These are phyloP conservation scores for Aspergillus caelatus DNA, from an alignment of 2,329 filamentous ascomycete genomes.

Conservation along the genomic window DNA sequence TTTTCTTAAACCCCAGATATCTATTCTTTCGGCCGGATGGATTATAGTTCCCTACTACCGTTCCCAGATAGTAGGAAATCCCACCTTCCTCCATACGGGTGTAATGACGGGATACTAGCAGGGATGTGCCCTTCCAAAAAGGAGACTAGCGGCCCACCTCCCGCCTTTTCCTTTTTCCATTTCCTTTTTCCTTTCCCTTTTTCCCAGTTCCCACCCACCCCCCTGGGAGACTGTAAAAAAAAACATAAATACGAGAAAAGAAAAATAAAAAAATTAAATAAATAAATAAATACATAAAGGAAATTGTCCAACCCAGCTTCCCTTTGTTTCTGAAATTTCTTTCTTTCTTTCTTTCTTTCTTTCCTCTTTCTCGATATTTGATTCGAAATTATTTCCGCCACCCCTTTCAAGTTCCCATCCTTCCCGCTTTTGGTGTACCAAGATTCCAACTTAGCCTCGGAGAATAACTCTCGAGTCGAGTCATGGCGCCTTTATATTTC, in stretches of 20 bases:
- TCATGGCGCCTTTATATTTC: background rate
- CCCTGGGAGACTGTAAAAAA: background rate
- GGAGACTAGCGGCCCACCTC: constrained; percentile 10
- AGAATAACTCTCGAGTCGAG: constrained; percentile 10
- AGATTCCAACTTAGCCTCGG: constrained; percentile 21
- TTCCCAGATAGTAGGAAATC: constrained; percentile 5
- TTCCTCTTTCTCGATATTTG: background rate
- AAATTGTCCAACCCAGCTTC: constrained; percentile 3
- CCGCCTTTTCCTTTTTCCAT: constrained; percentile 2
- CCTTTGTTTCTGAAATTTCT: background rate
- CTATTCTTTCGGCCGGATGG: constrained; percentile 5
- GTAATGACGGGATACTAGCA: constrained; percentile 3
- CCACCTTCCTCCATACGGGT: background rate
- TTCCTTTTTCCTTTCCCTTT: background rate
- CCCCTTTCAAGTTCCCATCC: constrained; percentile 14
- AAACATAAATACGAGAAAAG: no score
- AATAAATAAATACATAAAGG: constrained; percentile 17
- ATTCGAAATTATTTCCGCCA: background rate
- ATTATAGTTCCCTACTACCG: background rate
- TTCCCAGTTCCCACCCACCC: constrained; percentile 4
- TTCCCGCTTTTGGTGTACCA: constrained; percentile 25
- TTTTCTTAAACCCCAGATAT: background rate
- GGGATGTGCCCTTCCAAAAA: constrained; percentile 12
- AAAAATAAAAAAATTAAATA: background rate
- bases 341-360: background rate